Evolutionary conservation across 495 filamentous ascomycete species (phyloP).

Genomic region (Penicillium coffeae): DNA sequence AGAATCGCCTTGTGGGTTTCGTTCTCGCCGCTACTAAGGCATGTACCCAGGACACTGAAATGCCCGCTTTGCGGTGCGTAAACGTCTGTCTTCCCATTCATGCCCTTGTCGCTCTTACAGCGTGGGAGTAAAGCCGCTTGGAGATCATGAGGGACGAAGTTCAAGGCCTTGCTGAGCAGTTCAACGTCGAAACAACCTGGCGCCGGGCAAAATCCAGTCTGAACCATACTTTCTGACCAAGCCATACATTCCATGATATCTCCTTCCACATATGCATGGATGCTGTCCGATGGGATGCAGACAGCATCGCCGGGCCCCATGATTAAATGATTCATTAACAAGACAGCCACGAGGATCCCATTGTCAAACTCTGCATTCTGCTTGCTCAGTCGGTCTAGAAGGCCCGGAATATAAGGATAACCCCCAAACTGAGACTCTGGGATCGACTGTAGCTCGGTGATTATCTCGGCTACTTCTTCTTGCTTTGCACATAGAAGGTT

Average conservation of each 20-base stretch:
- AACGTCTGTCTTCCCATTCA: conserved; percentile 53
- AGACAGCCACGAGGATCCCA: conserved; percentile 61
- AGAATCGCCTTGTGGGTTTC: conserved; percentile 54
- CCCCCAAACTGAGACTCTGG: conserved; percentile 48
- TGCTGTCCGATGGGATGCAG: conserved; percentile 73
- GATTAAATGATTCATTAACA: conserved; percentile 70
- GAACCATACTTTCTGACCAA: conserved; percentile 74
- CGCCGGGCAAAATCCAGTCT: conserved; percentile 68
- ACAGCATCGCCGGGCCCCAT: conserved; percentile 64
- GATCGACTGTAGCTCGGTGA: conserved; percentile 46
- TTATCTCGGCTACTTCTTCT: conserved; percentile 44
- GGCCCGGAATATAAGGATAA: conserved; percentile 54
- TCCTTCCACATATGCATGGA: conserved; percentile 73
- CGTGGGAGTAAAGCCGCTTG: conserved; percentile 50
- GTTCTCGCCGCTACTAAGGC: conserved; percentile 51
- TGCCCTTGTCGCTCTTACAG: conserved; percentile 48
- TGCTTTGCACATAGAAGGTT: conserved; percentile 53
- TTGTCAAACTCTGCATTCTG: conserved; percentile 56
- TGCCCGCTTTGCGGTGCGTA: conserved; percentile 70
- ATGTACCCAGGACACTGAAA: conserved; percentile 64
- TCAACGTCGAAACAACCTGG: conserved; percentile 60
- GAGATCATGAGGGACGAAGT: conserved; percentile 55
- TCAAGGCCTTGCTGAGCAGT: conserved; percentile 57
- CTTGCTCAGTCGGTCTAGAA: conserved; percentile 60
- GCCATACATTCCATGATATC: conserved; percentile 88